A percentile compares a stretch with the other conserved stretches of the same genome.
Conservation (phyloP, 2,329 filamentous ascomycete species). For the Tolypocladium endophyticum region DNA sequence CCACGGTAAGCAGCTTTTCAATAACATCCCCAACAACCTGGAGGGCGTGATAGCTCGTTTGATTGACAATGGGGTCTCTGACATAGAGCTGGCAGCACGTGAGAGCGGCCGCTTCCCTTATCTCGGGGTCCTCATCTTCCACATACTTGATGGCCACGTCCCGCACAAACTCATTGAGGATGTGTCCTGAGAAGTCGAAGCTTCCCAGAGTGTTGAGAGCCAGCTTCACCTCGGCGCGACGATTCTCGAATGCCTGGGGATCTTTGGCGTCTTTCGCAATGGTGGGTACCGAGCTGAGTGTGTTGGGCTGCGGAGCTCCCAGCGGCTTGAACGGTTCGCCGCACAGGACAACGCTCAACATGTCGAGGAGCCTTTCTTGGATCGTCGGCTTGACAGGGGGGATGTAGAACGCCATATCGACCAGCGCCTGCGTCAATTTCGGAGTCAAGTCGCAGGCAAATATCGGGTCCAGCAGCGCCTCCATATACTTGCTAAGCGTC, state of each 20-base stretch:
- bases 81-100: slow-evolving; percentile 98
- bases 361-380: slow-evolving; percentile 85
- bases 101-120: slow-evolving; percentile 84
- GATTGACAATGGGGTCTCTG: slow-evolving; percentile 92
- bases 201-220: slow-evolving; percentile 93
- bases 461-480: slow-evolving; percentile 86
- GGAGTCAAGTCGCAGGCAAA: slow-evolving; percentile 93
- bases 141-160: slow-evolving; percentile 98
- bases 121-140: slow-evolving; percentile 88
- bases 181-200: slow-evolving; percentile 88
- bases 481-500: slow-evolving; percentile 96
- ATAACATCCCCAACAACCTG: slow-evolving; percentile 98
- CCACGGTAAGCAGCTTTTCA: slow-evolving; percentile 88
- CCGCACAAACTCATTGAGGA: slow-evolving; percentile 95
- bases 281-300: slow-evolving; percentile 69
- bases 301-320: slow-evolving; percentile 76
- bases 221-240: slow-evolving; percentile 81
- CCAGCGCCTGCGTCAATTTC: slow-evolving; percentile 86
- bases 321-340: slow-evolving; percentile 86
- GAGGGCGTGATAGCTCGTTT: slow-evolving; percentile 93
- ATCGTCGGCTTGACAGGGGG: slow-evolving; percentile 88
- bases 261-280: slow-evolving; percentile 84
- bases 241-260: slow-evolving; percentile 65
- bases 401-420: slow-evolving; percentile 98
- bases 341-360: slow-evolving; percentile 88